Evolutionary conservation across 2,329 filamentous ascomycete species (phyloP).

Genomic region (Talaromyces atroroseus): DNA sequence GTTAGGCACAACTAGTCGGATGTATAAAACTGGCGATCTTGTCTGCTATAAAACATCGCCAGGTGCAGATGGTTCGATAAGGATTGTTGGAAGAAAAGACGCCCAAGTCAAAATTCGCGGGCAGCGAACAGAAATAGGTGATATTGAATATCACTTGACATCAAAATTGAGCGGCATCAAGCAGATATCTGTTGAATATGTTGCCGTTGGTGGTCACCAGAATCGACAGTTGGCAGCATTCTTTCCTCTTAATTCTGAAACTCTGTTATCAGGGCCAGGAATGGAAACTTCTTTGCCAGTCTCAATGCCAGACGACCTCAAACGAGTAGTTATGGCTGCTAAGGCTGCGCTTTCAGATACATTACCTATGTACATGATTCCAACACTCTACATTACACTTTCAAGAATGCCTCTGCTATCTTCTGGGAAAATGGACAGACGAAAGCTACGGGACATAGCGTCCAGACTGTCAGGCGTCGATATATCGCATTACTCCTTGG

Average conservation of each 20-base stretch:
- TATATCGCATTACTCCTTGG: neutral
- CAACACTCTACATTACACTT: neutral
- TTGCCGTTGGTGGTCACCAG: neutral
- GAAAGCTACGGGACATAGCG: neutral
- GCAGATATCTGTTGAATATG: neutral
- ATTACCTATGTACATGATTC: slow-evolving; percentile 3
- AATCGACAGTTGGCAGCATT: neutral
- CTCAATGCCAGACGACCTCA: neutral
- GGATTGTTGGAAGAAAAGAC: slow-evolving; percentile 30
- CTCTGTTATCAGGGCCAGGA: neutral
- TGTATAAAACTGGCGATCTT: slow-evolving; percentile 32
- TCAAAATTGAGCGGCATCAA: neutral
- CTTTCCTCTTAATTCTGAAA: neutral
- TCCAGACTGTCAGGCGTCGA: neutral
- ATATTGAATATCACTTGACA: slow-evolving; percentile 26
- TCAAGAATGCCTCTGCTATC: neutral
- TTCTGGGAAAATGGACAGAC: slow-evolving; percentile 2
- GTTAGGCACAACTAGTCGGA: neutral
- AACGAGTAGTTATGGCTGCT: neutral
- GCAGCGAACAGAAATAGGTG: slow-evolving; percentile 38
- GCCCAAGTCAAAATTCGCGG: slow-evolving; percentile 38
- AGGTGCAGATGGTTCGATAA: slow-evolving; percentile 29
- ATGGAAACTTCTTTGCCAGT: neutral
- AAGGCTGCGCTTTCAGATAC: neutral
- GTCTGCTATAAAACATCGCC: slow-evolving; percentile 22